phyloP scores from a whole-genome alignment of 2,329 filamentous ascomycete species.

The Cladosporium sp. region DNA sequence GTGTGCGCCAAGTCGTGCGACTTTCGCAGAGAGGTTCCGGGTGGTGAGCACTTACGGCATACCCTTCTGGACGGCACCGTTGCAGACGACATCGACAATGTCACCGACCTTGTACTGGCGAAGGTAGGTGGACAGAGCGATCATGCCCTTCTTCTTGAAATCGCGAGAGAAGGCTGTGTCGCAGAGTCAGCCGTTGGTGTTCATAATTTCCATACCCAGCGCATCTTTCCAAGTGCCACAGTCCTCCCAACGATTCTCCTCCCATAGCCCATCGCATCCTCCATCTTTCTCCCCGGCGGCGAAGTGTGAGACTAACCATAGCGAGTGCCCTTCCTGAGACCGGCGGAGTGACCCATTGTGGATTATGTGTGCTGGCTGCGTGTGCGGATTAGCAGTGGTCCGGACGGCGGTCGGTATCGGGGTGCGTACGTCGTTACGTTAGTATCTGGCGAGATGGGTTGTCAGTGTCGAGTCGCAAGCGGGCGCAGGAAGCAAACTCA shows the following conservation, averaged over 20 bases:
- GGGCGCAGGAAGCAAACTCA: slow-evolving; percentile 8
- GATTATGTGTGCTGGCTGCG: slow-evolving; percentile 26
- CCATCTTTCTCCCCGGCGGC: slow-evolving; percentile 9
- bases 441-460: slow-evolving; percentile 8
- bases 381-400: slow-evolving; percentile 15
- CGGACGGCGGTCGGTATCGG: neutral
- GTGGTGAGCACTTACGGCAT: slow-evolving; percentile 53
- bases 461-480: slow-evolving; percentile 9
- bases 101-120: slow-evolving; percentile 96
- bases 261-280: slow-evolving; percentile 3
- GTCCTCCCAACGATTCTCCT: neutral
- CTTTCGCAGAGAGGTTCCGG: neutral
- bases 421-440: slow-evolving; percentile 13
- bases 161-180: slow-evolving; percentile 71
- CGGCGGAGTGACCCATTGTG: slow-evolving; percentile 54
- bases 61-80: slow-evolving; percentile 97
- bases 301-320: slow-evolving; percentile 32
- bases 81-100: slow-evolving; percentile 97
- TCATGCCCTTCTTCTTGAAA: slow-evolving; percentile 94
- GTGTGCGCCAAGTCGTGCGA: neutral
- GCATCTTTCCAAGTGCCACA: slow-evolving; percentile 48
- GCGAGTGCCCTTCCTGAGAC: slow-evolving; percentile 40
- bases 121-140: slow-evolving; percentile 90
- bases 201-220: slow-evolving; percentile 5
- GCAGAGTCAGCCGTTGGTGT: slow-evolving; percentile 15